A percentile compares a stretch with the other conserved stretches of the same genome.
Conservation (phyloP, 2,329 filamentous ascomycete species). For the Diaporthe vaccinii region DNA sequence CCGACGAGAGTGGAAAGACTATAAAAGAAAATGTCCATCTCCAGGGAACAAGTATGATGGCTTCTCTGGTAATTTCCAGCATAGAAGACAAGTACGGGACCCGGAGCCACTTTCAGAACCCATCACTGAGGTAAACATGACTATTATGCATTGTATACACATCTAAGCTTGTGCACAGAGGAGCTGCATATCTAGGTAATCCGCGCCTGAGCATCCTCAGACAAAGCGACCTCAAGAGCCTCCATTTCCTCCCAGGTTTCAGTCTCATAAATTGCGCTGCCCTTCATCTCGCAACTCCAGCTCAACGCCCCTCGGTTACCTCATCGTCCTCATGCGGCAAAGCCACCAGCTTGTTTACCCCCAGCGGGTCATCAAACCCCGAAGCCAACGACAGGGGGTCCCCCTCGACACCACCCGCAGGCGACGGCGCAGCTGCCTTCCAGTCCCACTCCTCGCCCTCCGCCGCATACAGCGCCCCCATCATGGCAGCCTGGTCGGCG, state of each 20-base stretch:
- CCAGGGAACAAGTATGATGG: too few relatives aligned
- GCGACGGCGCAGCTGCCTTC: neutral
- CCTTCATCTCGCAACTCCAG: neutral
- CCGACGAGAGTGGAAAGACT: too few relatives aligned
- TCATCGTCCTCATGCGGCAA: neutral
- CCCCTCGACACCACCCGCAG: neutral
- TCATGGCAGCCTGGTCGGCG: slow-evolving; percentile 20
- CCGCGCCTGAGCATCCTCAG: neutral
- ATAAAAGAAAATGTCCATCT: too few relatives aligned
- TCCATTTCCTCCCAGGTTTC: neutral
- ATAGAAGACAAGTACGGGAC: too few relatives aligned
- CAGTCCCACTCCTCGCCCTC: neutral
- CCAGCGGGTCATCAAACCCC: slow-evolving; percentile 34
- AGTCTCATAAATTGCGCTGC: neutral
- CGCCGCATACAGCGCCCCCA: slow-evolving; percentile 1
- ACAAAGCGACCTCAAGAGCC: neutral
- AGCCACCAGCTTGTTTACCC: slow-evolving; percentile 7
- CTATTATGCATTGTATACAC: neutral
- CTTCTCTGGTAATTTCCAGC: too few relatives aligned
- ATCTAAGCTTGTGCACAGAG: neutral
- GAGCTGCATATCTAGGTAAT: neutral
- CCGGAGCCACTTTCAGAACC: too few relatives aligned
- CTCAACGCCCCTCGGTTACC: neutral
- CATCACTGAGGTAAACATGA: neutral
- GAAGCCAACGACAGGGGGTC: neutral